Evolutionary conservation across 768 basidiomycete genomes (phyloP).

Genomic region (Ephemerocybe angulata): DNA sequence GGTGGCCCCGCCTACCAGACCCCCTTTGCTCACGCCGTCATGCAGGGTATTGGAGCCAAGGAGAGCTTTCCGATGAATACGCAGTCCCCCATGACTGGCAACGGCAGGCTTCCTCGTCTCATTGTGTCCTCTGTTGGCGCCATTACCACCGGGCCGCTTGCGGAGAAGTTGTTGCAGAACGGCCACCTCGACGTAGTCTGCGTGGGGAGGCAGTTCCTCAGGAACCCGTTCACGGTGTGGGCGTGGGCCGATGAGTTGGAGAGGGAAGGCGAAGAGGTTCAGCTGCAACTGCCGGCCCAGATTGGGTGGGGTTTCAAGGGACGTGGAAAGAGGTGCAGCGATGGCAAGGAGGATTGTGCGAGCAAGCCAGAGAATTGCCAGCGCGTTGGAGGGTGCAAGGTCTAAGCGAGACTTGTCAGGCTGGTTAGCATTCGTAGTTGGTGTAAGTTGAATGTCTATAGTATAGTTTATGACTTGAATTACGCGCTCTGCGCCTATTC

Average conservation of each 20-base stretch:
- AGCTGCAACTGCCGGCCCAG: constrained; percentile 15
- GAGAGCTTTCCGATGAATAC: background rate
- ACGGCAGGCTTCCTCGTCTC: constrained; percentile 13
- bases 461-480: no score
- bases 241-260: constrained; percentile 37
- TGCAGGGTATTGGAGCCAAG: constrained; percentile 35
- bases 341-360: background rate
- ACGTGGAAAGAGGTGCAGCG: constrained; percentile 10
- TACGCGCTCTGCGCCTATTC: no score
- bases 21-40: constrained; percentile 51
- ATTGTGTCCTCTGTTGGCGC: constrained; percentile 50
- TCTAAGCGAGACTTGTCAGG: no score
- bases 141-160: constrained; percentile 52
- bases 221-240: constrained; percentile 53
- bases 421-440: background rate
- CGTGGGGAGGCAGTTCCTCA: constrained; percentile 54
- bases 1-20: constrained; percentile 48
- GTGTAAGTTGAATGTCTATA: background rate
- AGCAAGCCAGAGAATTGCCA: background rate
- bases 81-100: background rate
- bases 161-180: constrained; percentile 54
- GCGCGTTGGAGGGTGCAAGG: background rate
- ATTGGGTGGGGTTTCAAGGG: constrained; percentile 21
- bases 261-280: constrained; percentile 5
- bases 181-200: constrained; percentile 58